A percentile compares a stretch with the other conserved stretches of the same genome.
Conservation (phyloP, 768 basidiomycete species). For the Pisolithus sp. region DNA sequence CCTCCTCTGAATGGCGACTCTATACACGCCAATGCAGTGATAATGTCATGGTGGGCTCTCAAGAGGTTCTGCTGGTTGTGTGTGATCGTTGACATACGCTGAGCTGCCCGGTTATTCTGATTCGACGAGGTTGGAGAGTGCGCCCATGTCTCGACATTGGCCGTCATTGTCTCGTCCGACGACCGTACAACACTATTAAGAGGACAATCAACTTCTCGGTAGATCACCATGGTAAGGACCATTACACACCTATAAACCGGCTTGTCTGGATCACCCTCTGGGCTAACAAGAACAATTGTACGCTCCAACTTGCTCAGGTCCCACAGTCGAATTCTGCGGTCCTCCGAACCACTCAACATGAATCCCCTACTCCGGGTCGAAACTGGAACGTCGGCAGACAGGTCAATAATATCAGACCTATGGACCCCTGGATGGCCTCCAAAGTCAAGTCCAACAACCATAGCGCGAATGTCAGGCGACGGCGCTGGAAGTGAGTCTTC, state of each 20-base stretch:
- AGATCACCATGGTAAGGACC: no score
- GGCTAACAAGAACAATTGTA: constrained; percentile 73
- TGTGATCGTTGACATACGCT: constrained; percentile 71
- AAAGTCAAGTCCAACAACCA: constrained; percentile 72
- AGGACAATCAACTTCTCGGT: neutral
- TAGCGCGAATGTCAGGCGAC: constrained; percentile 60
- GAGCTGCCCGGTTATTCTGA: constrained; percentile 61
- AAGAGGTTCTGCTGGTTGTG: constrained; percentile 81
- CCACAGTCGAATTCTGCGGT: constrained; percentile 83
- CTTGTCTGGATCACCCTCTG: constrained; percentile 67
- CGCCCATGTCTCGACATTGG: constrained; percentile 62
- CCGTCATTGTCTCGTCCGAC: constrained; percentile 40
- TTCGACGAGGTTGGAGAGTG: constrained; percentile 34
- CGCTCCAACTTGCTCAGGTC: constrained; percentile 69
- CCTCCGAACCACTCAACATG: constrained; percentile 85
- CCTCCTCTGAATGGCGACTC: constrained; percentile 92
- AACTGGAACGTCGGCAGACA: constrained; percentile 33
- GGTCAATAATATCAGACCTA: constrained; percentile 44
- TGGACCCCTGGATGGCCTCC: constrained; percentile 58
- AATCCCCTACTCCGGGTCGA: constrained; percentile 55
- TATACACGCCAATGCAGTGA: constrained; percentile 79
- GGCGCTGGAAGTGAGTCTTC: constrained; percentile 38
- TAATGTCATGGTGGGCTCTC: constrained; percentile 84
- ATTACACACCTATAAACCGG: constrained; percentile 65
- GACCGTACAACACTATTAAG: constrained; percentile 25